These are phyloP conservation scores for Flaveria trinervia DNA, from an alignment of 129 eudicot species.

Conservation along the genomic window DNA sequence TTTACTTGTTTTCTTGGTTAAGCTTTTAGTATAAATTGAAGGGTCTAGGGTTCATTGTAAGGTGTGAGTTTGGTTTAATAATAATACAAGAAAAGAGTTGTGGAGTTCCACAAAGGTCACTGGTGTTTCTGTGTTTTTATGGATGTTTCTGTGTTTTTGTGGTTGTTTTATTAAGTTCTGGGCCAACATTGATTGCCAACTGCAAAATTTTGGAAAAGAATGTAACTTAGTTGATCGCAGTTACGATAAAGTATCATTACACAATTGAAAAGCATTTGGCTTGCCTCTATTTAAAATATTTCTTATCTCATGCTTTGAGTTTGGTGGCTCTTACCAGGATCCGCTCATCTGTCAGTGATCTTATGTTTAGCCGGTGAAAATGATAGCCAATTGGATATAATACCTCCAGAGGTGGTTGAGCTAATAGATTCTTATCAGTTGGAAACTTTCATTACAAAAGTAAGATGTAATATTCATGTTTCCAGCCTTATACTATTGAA, in stretches of 20 bases:
- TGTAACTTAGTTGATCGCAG: background rate
- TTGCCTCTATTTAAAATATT: constrained; percentile 4
- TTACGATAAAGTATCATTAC: background rate
- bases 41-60: no score
- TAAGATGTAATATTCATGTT: constrained; percentile 42
- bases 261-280: background rate
- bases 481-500: constrained; percentile 12
- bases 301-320: constrained; percentile 15
- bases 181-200: no score
- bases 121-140: no score
- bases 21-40: no score
- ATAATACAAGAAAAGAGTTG: no score
- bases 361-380: constrained; percentile 66
- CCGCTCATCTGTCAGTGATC: constrained; percentile 51
- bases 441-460: constrained; percentile 77
- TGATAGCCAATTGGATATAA: constrained; percentile 41
- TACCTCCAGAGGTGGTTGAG: constrained; percentile 61
- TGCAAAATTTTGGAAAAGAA: background rate
- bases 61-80: no score
- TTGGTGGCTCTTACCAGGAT: constrained; percentile 47
- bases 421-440: constrained; percentile 64
- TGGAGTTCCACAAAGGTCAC: no score
- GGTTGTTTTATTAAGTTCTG: no score
- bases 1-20: no score
- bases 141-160: no score